These are phyloP conservation scores for Peronospora farinosa DNA, from an alignment of 352 stramenopile species.

Conservation along the genomic window DNA sequence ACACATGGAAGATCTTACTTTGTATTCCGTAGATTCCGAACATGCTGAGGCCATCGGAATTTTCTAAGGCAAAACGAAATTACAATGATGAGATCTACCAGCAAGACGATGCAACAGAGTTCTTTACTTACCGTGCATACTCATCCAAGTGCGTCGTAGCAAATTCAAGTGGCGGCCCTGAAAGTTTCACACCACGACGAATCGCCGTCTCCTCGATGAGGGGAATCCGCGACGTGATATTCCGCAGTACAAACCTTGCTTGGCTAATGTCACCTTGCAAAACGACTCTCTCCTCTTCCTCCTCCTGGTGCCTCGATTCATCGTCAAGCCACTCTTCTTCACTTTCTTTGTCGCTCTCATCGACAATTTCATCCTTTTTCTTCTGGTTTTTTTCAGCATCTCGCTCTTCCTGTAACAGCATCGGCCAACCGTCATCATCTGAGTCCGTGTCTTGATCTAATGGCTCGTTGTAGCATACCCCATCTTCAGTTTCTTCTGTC, in stretches of 20 bases:
- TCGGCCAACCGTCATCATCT: slow-evolving; percentile 12
- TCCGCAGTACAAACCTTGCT: slow-evolving; percentile 26
- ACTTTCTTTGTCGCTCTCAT: slow-evolving; percentile 12
- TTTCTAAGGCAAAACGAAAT: slow-evolving; percentile 34
- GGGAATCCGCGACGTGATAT: slow-evolving; percentile 29
- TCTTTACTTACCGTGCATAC: slow-evolving; percentile 29
- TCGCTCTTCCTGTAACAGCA: slow-evolving; percentile 6
- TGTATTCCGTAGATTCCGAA: slow-evolving; percentile 51
- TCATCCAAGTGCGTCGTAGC: slow-evolving; percentile 40
- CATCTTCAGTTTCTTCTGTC: slow-evolving; percentile 1
- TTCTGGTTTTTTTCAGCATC: background rate
- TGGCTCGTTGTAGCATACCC: slow-evolving; percentile 1
- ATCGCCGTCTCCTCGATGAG: slow-evolving; percentile 30
- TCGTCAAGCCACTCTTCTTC: slow-evolving; percentile 15
- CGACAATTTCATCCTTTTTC: slow-evolving; percentile 10
- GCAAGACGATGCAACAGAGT: background rate
- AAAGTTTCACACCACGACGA: slow-evolving; percentile 23
- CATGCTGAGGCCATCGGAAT: slow-evolving; percentile 66
- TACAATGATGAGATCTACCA: background rate
- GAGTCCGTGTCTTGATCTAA: slow-evolving; percentile 11
- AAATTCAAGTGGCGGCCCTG: slow-evolving; percentile 41
- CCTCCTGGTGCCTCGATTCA: slow-evolving; percentile 11
- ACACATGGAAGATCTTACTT: slow-evolving; percentile 31
- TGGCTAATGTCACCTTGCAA: slow-evolving; percentile 14
- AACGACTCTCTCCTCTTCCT: slow-evolving; percentile 10